Base-by-base conservation (phyloP, 1,139 yeast genomes). In the Fermentozyma sake region DNA sequence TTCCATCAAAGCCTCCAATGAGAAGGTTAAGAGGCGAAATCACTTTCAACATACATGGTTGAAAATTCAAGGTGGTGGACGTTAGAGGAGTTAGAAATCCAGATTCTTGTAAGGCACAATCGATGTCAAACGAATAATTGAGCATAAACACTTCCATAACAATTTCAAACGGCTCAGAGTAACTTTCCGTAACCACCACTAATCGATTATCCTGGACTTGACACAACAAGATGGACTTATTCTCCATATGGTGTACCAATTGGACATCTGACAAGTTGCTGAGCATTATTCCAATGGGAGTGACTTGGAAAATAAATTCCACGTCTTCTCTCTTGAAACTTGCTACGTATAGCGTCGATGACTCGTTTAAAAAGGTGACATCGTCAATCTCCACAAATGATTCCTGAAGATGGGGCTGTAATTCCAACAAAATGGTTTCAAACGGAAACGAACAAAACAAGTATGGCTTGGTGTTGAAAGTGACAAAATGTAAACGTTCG, bases 361-460 rank as follows among this genome's bases (percentile, higher is more conserved):
- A 39, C 14, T 20, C 25, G 12, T 10, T 30, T 20, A 23, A 17
- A 28, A 16, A 33, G 7, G 14, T 37, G 14, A 9, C 23, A 14
- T 27, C 47, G 21, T 48, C 54, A 7, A 61, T 47, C 28, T 60
- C 64, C 4, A 47, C 32, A 22, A 59, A 37, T 1, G 43, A 44
- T 7, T 50, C 52, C 2, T 36, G 35, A 35, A 27, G 23, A 7
- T 22, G 23, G 2, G 37, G 34, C 15, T 50, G 56, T 27, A 46
- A 52, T 34, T 62, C 68, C 10, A 65, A 44, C 1, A 68, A 40
- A 6, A 55, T 31, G 0, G 72, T 59, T 29, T 57, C 60, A 37
- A 61, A 68, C 3, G 69, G 52, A 25, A 59, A 53, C 3, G 65
- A 46, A 29, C 71, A 55, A 3, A 63, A 39, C 13, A 68, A 35